Evolutionary conservation across 306 rosid species (phyloP).

Genomic region (Glycine latifolia): DNA sequence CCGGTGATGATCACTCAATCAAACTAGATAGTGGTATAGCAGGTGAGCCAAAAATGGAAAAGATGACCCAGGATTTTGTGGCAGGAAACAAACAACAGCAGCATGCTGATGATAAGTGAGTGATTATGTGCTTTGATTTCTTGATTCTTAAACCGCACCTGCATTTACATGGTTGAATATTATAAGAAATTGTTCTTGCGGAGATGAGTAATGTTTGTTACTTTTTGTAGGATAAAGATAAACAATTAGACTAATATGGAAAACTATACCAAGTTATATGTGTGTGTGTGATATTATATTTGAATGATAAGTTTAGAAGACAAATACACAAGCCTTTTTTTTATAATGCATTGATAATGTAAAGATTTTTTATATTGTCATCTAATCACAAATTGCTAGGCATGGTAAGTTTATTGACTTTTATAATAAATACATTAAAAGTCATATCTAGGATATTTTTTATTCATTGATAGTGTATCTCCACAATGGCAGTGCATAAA

Average conservation of each 20-base stretch:
- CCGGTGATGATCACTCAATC: constrained; percentile 29
- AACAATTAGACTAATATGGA: background rate
- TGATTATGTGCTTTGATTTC: constrained; percentile 37
- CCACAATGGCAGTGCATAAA: background rate
- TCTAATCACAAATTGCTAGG: too few species aligned
- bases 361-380: background rate
- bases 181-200: constrained; percentile 13
- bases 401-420: too few species aligned
- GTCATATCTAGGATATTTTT: background rate
- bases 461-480: background rate
- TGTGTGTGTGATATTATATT: too few species aligned
- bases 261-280: too few species aligned
- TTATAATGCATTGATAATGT: background rate
- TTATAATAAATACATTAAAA: background rate
- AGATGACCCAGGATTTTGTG: constrained; percentile 40
- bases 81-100: constrained; percentile 39
- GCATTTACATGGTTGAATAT: constrained; percentile 13
- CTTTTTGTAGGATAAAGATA: background rate
- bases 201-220: background rate
- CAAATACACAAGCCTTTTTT: too few species aligned
- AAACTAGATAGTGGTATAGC: constrained; percentile 12
- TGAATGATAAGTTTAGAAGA: too few species aligned
- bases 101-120: constrained; percentile 51
- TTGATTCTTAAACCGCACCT: background rate
- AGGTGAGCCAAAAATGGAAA: constrained; percentile 41